Percentiles rank a stretch among this genome's conserved stretches.
phyloP scores from a whole-genome alignment of 306 rosid genomes.

The Calophaca sinica region DNA sequence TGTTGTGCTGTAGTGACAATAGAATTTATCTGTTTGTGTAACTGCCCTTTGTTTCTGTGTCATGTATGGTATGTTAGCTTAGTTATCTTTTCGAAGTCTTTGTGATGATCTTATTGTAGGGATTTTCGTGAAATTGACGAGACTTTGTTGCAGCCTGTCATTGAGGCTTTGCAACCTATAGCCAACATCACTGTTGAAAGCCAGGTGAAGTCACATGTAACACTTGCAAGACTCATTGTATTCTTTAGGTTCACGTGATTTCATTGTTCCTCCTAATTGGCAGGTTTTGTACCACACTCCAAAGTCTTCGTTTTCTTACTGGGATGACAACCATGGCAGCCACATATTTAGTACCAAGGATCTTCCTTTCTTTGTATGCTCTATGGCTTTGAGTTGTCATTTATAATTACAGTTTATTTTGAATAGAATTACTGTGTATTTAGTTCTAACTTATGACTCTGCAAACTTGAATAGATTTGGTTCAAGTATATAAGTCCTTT shows the following conservation, averaged over 20 bases:
- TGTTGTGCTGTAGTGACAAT: neutral
- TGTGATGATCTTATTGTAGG: conserved; percentile 61
- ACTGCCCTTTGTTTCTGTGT: neutral
- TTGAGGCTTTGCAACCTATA: conserved; percentile 76
- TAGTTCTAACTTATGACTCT: conserved; percentile 6
- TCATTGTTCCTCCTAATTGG: conserved; percentile 26
- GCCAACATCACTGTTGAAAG: conserved; percentile 89
- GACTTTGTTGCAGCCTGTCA: conserved; percentile 71
- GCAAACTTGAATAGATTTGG: conserved; percentile 14
- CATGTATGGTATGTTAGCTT: conserved; percentile 32
- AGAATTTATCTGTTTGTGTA: too few species aligned
- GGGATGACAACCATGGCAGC: conserved; percentile 75
- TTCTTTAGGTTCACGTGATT: conserved; percentile 33
- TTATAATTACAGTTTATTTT: conserved; percentile 31
- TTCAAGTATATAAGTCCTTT: conserved; percentile 15
- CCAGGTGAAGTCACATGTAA: conserved; percentile 60
- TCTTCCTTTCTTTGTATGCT: conserved; percentile 94
- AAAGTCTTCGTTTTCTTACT: conserved; percentile 80
- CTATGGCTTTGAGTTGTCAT: conserved; percentile 44
- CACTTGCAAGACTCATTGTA: conserved; percentile 4
- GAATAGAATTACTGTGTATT: conserved; percentile 19
- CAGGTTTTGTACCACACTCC: conserved; percentile 93
- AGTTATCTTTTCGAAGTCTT: conserved; percentile 29
- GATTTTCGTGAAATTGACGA: conserved; percentile 69
- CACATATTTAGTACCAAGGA: conserved; percentile 74